These are phyloP conservation scores for Termitomyces sp. DNA, from an alignment of 1,284 basidiomycete species.

Conservation along the genomic window DNA sequence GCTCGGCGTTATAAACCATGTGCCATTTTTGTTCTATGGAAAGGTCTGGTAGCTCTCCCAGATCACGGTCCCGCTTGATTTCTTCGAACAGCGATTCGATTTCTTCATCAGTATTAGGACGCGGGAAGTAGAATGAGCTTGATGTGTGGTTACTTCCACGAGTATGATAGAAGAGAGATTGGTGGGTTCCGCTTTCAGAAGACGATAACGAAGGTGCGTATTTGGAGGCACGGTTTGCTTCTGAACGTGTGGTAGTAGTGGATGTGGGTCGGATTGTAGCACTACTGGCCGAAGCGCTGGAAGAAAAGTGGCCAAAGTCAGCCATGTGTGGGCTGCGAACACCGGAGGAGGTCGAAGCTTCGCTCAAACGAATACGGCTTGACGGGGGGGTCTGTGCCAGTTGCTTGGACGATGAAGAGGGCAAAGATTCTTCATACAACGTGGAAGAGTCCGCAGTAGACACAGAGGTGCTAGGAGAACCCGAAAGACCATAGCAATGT, in stretches of 20 bases:
- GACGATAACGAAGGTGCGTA: slow-evolving; percentile 54
- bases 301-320: slow-evolving; percentile 41
- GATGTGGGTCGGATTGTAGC: slow-evolving; percentile 48
- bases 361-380: slow-evolving; percentile 46
- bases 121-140: slow-evolving; percentile 69
- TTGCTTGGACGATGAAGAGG: slow-evolving; percentile 29
- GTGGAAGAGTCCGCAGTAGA: slow-evolving; percentile 55
- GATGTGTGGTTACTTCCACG: slow-evolving; percentile 43
- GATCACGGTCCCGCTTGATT: slow-evolving; percentile 63
- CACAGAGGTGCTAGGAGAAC: slow-evolving; percentile 46
- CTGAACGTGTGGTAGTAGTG: slow-evolving; percentile 52
- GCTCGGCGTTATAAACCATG: slow-evolving; percentile 83
- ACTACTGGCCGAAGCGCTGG: slow-evolving; percentile 27
- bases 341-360: slow-evolving; percentile 43
- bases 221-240: slow-evolving; percentile 53
- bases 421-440: slow-evolving; percentile 46
- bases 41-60: slow-evolving; percentile 56
- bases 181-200: slow-evolving; percentile 46
- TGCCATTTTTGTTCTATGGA: slow-evolving; percentile 88
- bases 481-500: slow-evolving; percentile 31
- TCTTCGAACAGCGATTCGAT: slow-evolving; percentile 77
- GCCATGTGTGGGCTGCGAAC: slow-evolving; percentile 37
- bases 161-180: slow-evolving; percentile 53
- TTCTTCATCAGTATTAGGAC: slow-evolving; percentile 68
- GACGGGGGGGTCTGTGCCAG: slow-evolving; percentile 31